Conservation (phyloP, 257 asterid genomes). For the Anisodus tanguticus region DNA sequence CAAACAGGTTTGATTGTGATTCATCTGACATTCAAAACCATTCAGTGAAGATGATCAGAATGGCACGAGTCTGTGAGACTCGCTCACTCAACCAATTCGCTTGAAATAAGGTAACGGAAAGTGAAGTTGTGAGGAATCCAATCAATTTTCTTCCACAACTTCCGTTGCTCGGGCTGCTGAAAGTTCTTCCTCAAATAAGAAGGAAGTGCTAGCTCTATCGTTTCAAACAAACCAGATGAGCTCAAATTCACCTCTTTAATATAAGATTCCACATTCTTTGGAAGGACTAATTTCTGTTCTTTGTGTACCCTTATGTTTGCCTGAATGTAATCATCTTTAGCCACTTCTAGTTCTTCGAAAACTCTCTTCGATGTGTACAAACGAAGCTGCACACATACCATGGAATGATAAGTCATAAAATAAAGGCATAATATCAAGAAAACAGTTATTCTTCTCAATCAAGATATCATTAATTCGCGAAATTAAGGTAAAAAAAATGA, state of each 20-base stretch:
- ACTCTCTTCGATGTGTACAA: slow-evolving; percentile 67
- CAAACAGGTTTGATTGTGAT: slow-evolving; percentile 33
- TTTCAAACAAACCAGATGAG: slow-evolving; percentile 53
- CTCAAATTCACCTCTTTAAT: slow-evolving; percentile 63
- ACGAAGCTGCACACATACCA: slow-evolving; percentile 58
- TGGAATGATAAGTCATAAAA: not conserved
- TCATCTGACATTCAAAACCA: slow-evolving; percentile 50
- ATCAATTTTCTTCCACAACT: slow-evolving; percentile 63
- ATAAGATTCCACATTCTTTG: slow-evolving; percentile 71
- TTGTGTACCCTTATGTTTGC: slow-evolving; percentile 59
- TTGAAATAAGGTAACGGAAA: slow-evolving; percentile 61
- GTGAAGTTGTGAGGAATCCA: slow-evolving; percentile 75
- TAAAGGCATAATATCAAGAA: not conserved
- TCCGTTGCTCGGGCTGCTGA: slow-evolving; percentile 47
- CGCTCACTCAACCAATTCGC: slow-evolving; percentile 50
- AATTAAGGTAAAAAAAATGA: not conserved
- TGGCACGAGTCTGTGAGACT: not conserved
- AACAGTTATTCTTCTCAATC: not conserved
- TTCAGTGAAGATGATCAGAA: not conserved
- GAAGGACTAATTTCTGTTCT: slow-evolving; percentile 66
- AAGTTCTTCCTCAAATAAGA: slow-evolving; percentile 38
- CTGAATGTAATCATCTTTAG: slow-evolving; percentile 88
- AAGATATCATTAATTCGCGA: not conserved
- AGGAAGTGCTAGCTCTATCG: slow-evolving; percentile 60
- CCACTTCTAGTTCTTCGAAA: slow-evolving; percentile 81